Evolutionary conservation across 1,139 yeast genomes (phyloP).

Genomic region (Pichia sp.): DNA sequence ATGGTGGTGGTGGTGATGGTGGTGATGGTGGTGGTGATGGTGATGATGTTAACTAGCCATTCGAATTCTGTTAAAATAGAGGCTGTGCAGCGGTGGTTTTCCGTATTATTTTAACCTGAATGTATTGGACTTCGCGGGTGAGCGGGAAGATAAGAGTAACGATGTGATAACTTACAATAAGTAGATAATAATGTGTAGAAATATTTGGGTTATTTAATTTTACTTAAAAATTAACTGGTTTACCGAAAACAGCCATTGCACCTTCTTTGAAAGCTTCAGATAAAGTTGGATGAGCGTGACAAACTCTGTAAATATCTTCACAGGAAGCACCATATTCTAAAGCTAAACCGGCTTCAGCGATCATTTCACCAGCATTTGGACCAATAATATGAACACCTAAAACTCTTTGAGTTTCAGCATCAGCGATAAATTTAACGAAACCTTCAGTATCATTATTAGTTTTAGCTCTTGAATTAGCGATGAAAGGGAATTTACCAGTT

Average conservation of each 20-base stretch:
- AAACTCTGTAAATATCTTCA: conserved; percentile 94
- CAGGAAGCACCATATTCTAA: conserved; percentile 98
- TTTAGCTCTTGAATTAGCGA: conserved; percentile 99
- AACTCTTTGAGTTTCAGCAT: conserved; percentile 94
- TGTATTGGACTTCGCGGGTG: too few species aligned
- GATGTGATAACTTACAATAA: background rate
- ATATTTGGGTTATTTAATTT: too few species aligned
- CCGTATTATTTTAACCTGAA: too few species aligned
- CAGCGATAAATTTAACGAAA: conserved; percentile 90
- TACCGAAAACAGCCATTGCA: conserved; percentile 84
- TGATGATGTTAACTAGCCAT: too few species aligned
- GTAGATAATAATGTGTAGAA: too few species aligned
- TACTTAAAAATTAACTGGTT: conserved; percentile 31
- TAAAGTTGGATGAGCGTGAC: conserved; percentile 98
- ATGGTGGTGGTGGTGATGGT: background rate
- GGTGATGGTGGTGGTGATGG: too few species aligned
- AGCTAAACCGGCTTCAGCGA: conserved; percentile 97
- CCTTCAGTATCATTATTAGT: conserved; percentile 97
- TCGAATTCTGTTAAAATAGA: too few species aligned
- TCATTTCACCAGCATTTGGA: conserved; percentile 99
- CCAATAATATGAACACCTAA: conserved; percentile 97
- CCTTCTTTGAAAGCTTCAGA: conserved; percentile 99
- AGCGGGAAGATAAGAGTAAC: background rate
- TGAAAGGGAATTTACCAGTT: conserved; percentile 96
- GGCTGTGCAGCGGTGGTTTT: too few species aligned